These are phyloP conservation scores for Verruconis gallopava DNA, from an alignment of 2,329 filamentous ascomycete genomes.

Conservation along the genomic window DNA sequence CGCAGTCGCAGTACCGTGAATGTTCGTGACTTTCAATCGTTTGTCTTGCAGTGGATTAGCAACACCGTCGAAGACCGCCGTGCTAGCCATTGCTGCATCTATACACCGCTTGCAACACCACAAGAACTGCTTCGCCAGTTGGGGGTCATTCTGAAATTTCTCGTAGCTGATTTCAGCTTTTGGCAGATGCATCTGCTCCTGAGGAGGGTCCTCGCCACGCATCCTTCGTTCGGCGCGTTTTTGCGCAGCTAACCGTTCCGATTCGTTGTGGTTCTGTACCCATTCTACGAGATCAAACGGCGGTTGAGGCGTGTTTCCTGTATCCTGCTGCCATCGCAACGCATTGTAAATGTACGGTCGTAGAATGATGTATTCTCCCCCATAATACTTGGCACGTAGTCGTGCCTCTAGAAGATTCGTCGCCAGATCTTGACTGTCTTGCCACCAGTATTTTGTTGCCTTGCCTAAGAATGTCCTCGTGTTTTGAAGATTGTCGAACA, in stretches of 20 bases:
- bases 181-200: background rate
- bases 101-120: slow-evolving; percentile 38
- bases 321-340: background rate
- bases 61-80: slow-evolving; percentile 64
- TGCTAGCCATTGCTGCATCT: slow-evolving; percentile 69
- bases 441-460: slow-evolving; percentile 40
- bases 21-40: slow-evolving; percentile 80
- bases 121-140: slow-evolving; percentile 1
- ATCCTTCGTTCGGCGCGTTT: background rate
- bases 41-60: slow-evolving; percentile 45
- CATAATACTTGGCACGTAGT: slow-evolving; percentile 88
- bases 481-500: slow-evolving; percentile 36
- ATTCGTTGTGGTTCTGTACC: background rate
- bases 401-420: slow-evolving; percentile 68
- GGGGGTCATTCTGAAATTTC: slow-evolving; percentile 18
- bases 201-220: background rate
- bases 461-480: slow-evolving; percentile 40
- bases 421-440: slow-evolving; percentile 57
- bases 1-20: slow-evolving; percentile 92
- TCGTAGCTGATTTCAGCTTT: slow-evolving; percentile 14
- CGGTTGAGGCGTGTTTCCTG: background rate
- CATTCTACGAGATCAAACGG: background rate
- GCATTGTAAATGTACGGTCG: slow-evolving; percentile 55
- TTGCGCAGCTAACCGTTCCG: background rate
- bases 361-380: slow-evolving; percentile 79